A percentile compares a stretch with the other conserved stretches of the same genome.
These are phyloP conservation scores for Stephanodiscus minutulus DNA, from an alignment of 108 stramenopile genomes.

Conservation along the genomic window DNA sequence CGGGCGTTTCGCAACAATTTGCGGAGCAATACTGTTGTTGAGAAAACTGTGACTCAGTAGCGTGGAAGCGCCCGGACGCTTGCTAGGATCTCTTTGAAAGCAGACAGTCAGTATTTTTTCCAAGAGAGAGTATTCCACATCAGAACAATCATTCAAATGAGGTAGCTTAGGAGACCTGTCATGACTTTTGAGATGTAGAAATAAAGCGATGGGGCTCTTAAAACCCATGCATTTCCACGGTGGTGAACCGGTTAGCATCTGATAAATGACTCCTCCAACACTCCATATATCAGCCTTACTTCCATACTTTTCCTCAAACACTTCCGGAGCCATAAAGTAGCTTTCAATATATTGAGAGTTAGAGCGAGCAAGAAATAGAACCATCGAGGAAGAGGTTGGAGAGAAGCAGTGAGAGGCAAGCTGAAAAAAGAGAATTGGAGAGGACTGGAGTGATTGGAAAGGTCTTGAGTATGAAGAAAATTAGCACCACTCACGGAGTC, in stretches of 20 bases:
- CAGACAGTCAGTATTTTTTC: constrained; percentile 54
- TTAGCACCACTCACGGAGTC: constrained; percentile 71
- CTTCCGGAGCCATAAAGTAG: constrained; percentile 92
- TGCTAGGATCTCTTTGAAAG: constrained; percentile 68
- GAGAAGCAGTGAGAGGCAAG: neutral
- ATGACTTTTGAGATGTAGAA: constrained; percentile 73
- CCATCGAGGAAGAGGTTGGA: neutral
- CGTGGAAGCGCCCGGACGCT: constrained; percentile 60
- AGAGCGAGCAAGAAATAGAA: neutral
- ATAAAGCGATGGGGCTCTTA: constrained; percentile 89
- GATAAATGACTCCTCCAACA: constrained; percentile 86
- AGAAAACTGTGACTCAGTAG: constrained; percentile 26
- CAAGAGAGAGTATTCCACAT: constrained; percentile 42
- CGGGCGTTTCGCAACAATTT: neutral
- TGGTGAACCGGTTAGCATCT: constrained; percentile 86
- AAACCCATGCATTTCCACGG: constrained; percentile 93
- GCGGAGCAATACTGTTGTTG: neutral
- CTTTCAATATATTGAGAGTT: neutral
- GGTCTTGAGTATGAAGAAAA: constrained; percentile 1
- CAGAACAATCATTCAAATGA: constrained; percentile 1
- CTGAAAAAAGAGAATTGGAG: neutral
- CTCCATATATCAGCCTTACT: constrained; percentile 90
- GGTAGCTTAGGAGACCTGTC: constrained; percentile 58
- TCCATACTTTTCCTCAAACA: constrained; percentile 89
- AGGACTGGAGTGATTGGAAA: neutral